Base-by-base conservation (phyloP, 2,329 filamentous ascomycete species). In the Paraphaeosphaeria sporulosa region DNA sequence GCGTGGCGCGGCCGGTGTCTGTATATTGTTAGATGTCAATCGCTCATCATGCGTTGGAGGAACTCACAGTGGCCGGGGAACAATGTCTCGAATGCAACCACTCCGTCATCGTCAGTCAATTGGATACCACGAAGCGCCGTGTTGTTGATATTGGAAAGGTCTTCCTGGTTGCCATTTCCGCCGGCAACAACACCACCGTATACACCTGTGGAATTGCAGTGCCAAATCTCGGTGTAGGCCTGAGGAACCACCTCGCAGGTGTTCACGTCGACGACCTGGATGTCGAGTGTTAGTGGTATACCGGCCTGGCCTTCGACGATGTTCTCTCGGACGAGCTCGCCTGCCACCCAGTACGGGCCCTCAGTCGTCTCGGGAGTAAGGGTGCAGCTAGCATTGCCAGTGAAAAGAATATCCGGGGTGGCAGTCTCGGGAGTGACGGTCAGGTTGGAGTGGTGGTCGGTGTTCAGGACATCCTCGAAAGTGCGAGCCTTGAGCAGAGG, bases 181-280 rank as follows among this genome's bases (percentile, higher is more conserved):
- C 53, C 59, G 15, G 75, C 73, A 1, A 73, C 62, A 54, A 83
- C 65, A 25, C 66, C 66, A 15, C 65, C 36, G 21, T 59, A 59
- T 0, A 56, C 51, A 46, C 58, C 72, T 7, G 75, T 77, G 42
- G 67, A 67, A 62, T 77, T 79, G 68, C 76, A 77, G 67, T 81
- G 80, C 85, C 85, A 87, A 64, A 85, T 81, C 66, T 87, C 84
- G n/a, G 86, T 69, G 59, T 78, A 83, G 12, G 80, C 78, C 52
- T 82, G 71, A 1, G 81, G 74, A 13, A 86, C 78, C 8, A 82
- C 80, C 67, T 85, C 74, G 73, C 85, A 87, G 3, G 84, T 86
- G 47, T 80, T 76, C 38, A 84, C 78, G 61, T 87, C 84, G 55
- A 86, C 79, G 57, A 87, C 77, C 70, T 86, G 84, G 62, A 84